Conservation (phyloP, 2,329 filamentous ascomycete species). For the Graphilbum sp. region DNA sequence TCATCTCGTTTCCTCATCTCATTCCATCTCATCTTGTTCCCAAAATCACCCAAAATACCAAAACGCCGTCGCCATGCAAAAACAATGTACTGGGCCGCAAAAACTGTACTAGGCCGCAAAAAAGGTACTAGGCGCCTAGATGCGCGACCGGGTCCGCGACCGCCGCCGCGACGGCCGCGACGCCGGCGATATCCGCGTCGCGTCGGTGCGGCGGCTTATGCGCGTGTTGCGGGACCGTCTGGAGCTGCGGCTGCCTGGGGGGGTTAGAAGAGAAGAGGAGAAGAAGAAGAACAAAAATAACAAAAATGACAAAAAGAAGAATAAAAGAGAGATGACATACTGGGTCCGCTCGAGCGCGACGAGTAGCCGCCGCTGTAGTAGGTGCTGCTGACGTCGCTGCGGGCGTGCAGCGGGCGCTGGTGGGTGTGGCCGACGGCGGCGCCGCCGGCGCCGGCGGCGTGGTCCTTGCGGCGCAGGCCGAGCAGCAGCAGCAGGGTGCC, state of each 20-base stretch:
- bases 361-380: conserved; percentile 36
- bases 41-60: no score
- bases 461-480: conserved; percentile 33
- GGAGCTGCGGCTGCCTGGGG: conserved; percentile 1
- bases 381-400: conserved; percentile 31
- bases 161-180: conserved; percentile 7
- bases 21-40: no score
- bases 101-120: background rate
- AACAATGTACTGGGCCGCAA: background rate
- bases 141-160: background rate
- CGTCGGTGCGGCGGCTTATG: conserved; percentile 12
- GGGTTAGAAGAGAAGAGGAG: conserved; percentile 8
- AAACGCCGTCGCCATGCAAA: conserved; percentile 1
- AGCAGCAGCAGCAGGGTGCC: conserved; percentile 37
- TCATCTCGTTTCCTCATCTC: no score
- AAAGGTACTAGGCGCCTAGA: no score
- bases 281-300: conserved; percentile 13
- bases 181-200: conserved; percentile 13
- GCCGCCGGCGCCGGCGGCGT: conserved; percentile 25
- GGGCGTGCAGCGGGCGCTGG: conserved; percentile 21
- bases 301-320: no score
- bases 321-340: no score
- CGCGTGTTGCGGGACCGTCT: conserved; percentile 10
- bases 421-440: no score
- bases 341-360: conserved; percentile 33